phyloP scores from a whole-genome alignment of 108 stramenopile genomes.

The Aureococcus anophagefferens region DNA sequence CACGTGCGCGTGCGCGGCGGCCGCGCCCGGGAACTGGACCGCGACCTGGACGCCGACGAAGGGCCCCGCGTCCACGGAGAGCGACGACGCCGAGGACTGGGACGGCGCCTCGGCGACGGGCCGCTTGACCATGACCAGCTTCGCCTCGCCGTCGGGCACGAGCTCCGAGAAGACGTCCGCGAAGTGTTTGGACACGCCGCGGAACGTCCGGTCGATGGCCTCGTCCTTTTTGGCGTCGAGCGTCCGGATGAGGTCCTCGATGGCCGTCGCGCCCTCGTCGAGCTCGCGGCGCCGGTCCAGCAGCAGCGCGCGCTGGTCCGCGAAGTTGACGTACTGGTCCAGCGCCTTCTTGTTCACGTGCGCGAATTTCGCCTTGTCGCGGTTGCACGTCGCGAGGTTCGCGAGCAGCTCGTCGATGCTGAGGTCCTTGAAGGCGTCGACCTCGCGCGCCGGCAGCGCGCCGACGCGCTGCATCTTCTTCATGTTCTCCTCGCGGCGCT shows the following conservation, averaged over 20 bases:
- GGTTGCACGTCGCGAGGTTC: constrained; percentile 71
- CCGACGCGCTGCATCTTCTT: constrained; percentile 85
- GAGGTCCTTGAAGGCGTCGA: constrained; percentile 53
- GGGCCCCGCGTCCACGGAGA: background rate
- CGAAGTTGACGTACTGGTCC: constrained; percentile 95
- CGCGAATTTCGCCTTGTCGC: constrained; percentile 83
- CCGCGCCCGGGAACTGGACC: background rate
- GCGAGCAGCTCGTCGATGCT: constrained; percentile 68
- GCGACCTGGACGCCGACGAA: background rate
- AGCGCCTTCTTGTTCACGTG: constrained; percentile 99
- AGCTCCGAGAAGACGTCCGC: constrained; percentile 92
- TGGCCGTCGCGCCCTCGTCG: constrained; percentile 73
- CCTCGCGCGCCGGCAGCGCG: constrained; percentile 72
- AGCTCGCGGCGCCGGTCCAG: constrained; percentile 79
- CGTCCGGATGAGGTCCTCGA: constrained; percentile 80
- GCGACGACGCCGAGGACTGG: no score
- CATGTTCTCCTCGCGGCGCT: constrained; percentile 61
- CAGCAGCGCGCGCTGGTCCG: constrained; percentile 81
- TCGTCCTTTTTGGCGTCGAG: constrained; percentile 97
- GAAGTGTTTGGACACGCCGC: constrained; percentile 91
- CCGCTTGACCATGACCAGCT: constrained; percentile 65
- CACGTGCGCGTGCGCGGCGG: constrained; percentile 16
- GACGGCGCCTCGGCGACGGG: no score
- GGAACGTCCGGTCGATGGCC: constrained; percentile 94
- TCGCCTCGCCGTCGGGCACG: constrained; percentile 83